Conservation (phyloP, 805 yeast species). For the Yueomyces sinensis region DNA sequence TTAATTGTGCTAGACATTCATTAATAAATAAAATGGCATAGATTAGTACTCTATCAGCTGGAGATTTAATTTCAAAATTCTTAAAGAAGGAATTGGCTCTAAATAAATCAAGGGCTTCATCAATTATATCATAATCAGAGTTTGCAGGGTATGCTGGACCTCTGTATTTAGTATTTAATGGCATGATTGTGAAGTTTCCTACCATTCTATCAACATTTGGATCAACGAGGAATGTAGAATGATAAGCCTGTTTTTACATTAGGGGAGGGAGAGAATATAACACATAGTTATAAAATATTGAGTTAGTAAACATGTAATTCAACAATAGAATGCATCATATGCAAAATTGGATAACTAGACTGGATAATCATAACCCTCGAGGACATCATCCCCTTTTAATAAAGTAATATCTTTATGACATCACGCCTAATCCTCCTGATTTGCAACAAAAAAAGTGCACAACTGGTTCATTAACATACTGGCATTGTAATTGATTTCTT, state of each 20-base stretch:
- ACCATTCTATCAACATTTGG: conserved; percentile 47
- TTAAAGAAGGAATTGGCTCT: conserved; percentile 94
- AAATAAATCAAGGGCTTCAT: conserved; percentile 82
- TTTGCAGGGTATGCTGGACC: conserved; percentile 84
- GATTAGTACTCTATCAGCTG: conserved; percentile 83
- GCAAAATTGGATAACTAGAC: too few species aligned
- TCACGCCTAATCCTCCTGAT: too few species aligned
- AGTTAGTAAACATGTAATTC: too few species aligned
- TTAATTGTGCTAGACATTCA: conserved; percentile 63
- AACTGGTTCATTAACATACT: too few species aligned
- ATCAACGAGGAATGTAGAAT: conserved; percentile 63
- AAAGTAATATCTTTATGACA: too few species aligned
- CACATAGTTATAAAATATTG: too few species aligned
- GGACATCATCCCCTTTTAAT: too few species aligned
- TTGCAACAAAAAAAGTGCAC: too few species aligned
- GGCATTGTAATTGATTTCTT: too few species aligned
- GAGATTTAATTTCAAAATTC: conserved; percentile 93
- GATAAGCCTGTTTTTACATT: conserved; percentile 55
- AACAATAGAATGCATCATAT: too few species aligned
- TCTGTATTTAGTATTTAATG: conserved; percentile 69
- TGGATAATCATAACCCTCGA: too few species aligned
- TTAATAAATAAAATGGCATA: conserved; percentile 87
- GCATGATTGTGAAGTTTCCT: conserved; percentile 74
- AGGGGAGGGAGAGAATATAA: too few species aligned
- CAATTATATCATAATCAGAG: conserved; percentile 77